Evolutionary conservation across 495 filamentous ascomycete species (phyloP).

Genomic region (Hyphodiscus hymeniophilus): DNA sequence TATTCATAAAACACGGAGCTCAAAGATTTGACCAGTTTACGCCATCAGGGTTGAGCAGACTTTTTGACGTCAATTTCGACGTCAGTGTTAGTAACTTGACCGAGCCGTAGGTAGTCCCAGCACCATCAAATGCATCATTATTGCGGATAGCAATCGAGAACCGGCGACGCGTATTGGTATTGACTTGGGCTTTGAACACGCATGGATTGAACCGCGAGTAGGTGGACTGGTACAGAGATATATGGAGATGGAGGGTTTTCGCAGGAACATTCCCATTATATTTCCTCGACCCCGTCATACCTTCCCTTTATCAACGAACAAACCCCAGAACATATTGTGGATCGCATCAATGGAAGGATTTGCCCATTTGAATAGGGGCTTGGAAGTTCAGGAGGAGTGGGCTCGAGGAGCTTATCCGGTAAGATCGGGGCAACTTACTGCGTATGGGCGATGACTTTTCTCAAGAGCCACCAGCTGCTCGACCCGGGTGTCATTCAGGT

Average conservation of each 20-base stretch:
- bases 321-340: too few relatives aligned
- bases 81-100: conserved; percentile 21
- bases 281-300: too few relatives aligned
- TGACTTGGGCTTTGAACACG: conserved; percentile 4
- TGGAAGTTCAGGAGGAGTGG: too few relatives aligned
- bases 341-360: too few relatives aligned
- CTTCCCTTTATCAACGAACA: too few relatives aligned
- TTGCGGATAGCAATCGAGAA: conserved; percentile 7
- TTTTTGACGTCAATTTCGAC: conserved; percentile 22
- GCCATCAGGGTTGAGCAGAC: conserved; percentile 21
- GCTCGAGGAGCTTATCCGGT: too few relatives aligned
- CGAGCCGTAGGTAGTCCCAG: conserved; percentile 27
- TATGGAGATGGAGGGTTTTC: background rate
- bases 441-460: too few relatives aligned
- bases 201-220: background rate
- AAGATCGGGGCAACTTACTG: too few relatives aligned
- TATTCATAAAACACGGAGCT: conserved; percentile 28
- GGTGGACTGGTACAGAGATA: background rate
- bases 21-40: conserved; percentile 26
- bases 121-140: conserved; percentile 20
- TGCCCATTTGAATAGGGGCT: too few relatives aligned
- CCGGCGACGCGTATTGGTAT: background rate
- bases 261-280: background rate
- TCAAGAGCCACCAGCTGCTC: too few relatives aligned
- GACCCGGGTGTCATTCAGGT: background rate